Conservation (phyloP, 2,329 filamentous ascomycete genomes). For the Neophaeococcomyces aloes region DNA sequence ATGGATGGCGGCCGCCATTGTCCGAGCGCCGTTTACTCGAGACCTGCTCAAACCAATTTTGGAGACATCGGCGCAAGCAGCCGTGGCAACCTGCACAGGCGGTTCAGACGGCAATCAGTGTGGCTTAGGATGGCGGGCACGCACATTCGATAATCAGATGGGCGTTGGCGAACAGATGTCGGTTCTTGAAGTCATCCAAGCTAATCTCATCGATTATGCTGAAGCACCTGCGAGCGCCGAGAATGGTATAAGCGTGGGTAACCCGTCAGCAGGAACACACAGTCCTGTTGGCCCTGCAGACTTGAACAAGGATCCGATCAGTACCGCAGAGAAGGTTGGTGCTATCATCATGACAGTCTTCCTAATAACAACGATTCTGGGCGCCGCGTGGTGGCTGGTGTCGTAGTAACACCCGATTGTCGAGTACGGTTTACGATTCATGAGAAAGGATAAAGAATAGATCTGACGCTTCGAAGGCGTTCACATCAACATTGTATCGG, state of each 20-base stretch:
- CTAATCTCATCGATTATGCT: constrained; percentile 36
- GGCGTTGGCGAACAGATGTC: constrained; percentile 35
- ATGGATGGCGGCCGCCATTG: constrained; percentile 48
- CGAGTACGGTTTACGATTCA: constrained; percentile 1
- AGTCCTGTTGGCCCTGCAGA: constrained; percentile 17
- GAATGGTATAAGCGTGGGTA: constrained; percentile 46
- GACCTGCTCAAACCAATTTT: constrained; percentile 44
- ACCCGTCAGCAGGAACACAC: constrained; percentile 32
- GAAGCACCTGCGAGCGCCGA: constrained; percentile 35
- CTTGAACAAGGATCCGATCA: constrained; percentile 21
- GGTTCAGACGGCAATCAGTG: constrained; percentile 35
- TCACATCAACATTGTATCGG: too few relatives aligned
- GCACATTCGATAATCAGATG: constrained; percentile 27
- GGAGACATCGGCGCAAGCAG: constrained; percentile 42
- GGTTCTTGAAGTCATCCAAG: constrained; percentile 48
- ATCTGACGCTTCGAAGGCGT: too few relatives aligned
- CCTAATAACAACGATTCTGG: constrained; percentile 17
- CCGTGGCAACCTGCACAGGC: constrained; percentile 44
- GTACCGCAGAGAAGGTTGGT: constrained; percentile 28
- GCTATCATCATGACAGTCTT: constrained; percentile 27
- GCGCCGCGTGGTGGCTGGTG: constrained; percentile 21
- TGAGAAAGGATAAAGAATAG: background rate
- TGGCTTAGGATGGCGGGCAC: constrained; percentile 31
- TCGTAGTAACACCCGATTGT: background rate
- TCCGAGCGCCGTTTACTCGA: constrained; percentile 48